A percentile compares a stretch with the other conserved stretches of the same genome.
phyloP scores from a whole-genome alignment of 768 basidiomycete species.

The Boletus rubroflammeus region DNA sequence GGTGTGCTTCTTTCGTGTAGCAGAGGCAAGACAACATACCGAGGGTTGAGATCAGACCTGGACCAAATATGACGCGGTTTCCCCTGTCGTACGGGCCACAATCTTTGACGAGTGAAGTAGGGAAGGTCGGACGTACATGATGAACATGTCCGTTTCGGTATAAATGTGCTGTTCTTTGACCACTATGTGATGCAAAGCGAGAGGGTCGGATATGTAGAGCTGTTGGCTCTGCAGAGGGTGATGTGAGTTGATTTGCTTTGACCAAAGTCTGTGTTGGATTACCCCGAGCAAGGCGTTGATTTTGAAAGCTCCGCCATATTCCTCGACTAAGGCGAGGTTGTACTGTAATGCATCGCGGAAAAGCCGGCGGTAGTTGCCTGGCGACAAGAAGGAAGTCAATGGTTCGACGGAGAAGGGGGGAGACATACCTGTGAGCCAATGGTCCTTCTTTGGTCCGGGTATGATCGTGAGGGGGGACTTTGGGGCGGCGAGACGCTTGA shows the following conservation, averaged over 20 bases:
- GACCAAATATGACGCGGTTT: slow-evolving; percentile 35
- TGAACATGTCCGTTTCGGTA: slow-evolving; percentile 37
- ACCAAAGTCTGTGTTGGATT: neutral
- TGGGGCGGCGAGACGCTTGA: slow-evolving; percentile 4
- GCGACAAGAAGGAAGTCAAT: neutral
- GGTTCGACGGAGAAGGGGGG: neutral
- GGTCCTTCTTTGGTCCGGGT: slow-evolving; percentile 32
- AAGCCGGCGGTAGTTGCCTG: slow-evolving; percentile 33
- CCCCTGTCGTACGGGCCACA: slow-evolving; percentile 10
- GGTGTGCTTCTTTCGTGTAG: no score
- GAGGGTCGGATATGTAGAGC: slow-evolving; percentile 38
- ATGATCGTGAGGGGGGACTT: slow-evolving; percentile 21
- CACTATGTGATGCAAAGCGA: slow-evolving; percentile 36
- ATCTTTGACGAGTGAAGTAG: neutral
- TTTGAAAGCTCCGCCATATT: slow-evolving; percentile 35
- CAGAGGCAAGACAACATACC: slow-evolving; percentile 20
- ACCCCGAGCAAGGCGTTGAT: slow-evolving; percentile 36
- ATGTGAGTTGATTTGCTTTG: neutral
- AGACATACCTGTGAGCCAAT: slow-evolving; percentile 33
- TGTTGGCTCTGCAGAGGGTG: slow-evolving; percentile 18
- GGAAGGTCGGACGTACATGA: slow-evolving; percentile 20
- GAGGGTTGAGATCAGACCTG: slow-evolving; percentile 36
- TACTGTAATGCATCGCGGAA: slow-evolving; percentile 34
- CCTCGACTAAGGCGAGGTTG: slow-evolving; percentile 26
- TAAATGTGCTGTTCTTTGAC: slow-evolving; percentile 36